Base-by-base conservation (phyloP, 2,329 filamentous ascomycete species). In the Pseudocercospora pini-densiflorae region DNA sequence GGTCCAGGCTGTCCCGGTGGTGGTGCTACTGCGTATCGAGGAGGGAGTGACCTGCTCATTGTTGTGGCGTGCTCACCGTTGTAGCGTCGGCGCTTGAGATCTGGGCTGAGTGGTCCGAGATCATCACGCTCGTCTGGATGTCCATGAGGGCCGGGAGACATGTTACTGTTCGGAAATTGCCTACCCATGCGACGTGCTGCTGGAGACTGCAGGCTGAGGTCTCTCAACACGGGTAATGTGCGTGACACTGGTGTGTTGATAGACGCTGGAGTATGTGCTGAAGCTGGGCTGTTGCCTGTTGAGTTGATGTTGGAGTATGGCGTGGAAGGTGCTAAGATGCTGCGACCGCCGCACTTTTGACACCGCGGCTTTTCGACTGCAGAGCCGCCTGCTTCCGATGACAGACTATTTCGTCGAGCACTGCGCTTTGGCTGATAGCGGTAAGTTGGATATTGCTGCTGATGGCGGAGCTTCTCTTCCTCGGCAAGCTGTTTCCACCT, bases 401-500 rank as follows among this genome's bases (percentile, higher is more conserved):
- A 73, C 21, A 74, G 60, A 76, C 74, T 70, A 74, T 75, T 63
- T 69, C 74, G 62, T 65, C 92, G 87, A 21, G 77, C 80, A 63
- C 77, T 73, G 14, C 82, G 81, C 61, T 92, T 90, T 40, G 95
- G 95, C 77, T 97, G 93, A 77, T 98, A 99, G 69, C 93, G 89
- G 80, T 99, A 99, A 71, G 92, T 91, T 2, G 95, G 95, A 78
- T 97, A 97, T 80, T 94, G 92, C 70, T 90, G 89, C 75, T 93
- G 90, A 79, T 99, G 95, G 19, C 92, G 90, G 68, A 89, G 84
- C 83, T 98, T 98, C 79, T 98, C 95, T 81, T 97, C 88, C 88
- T 96, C 93, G 67, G 95, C 95, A 64, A 97, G 86, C 67, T 86
- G 86, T 79, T 95, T 97, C 95, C 95, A 99, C 77, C 90, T 87